Evolutionary conservation across 495 filamentous ascomycete genomes (phyloP).

Genomic region (Cryomyces minteri): DNA sequence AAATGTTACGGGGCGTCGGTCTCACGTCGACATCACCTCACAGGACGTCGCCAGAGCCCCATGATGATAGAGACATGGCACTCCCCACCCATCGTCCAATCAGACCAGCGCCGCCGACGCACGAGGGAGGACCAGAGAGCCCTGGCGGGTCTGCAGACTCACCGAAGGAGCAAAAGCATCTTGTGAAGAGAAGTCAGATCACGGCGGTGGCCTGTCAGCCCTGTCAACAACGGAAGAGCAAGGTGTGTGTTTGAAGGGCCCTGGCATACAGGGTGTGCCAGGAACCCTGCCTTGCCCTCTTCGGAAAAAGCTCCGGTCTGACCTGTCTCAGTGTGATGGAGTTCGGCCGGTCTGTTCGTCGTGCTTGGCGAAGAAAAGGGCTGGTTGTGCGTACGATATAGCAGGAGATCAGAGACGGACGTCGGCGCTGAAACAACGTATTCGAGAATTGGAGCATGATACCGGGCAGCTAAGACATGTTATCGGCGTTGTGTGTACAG

Average conservation of each 20-base stretch:
- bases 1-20: too few relatives aligned
- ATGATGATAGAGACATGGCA: too few relatives aligned
- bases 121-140: too few relatives aligned
- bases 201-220: background rate
- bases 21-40: too few relatives aligned
- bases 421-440: slow-evolving; percentile 1
- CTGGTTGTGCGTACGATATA: slow-evolving; percentile 2
- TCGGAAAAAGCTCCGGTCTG: too few relatives aligned
- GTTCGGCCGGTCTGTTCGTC: slow-evolving; percentile 1
- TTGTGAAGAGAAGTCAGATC: background rate
- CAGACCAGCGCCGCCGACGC: too few relatives aligned
- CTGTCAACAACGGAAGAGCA: background rate
- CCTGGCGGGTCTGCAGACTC: too few relatives aligned
- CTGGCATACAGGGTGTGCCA: background rate
- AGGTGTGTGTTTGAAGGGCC: background rate
- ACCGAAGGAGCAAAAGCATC: background rate
- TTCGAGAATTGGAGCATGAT: slow-evolving; percentile 1
- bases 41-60: too few relatives aligned
- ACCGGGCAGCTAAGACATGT: background rate
- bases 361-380: background rate
- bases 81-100: too few relatives aligned
- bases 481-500: background rate
- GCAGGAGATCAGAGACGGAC: slow-evolving; percentile 3
- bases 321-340: slow-evolving; percentile 2
- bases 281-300: background rate